Percentiles rank a stretch among this genome's conserved stretches.
Evolutionary conservation across 352 stramenopile genomes (phyloP).

Genomic region (Pythium aquatile): DNA sequence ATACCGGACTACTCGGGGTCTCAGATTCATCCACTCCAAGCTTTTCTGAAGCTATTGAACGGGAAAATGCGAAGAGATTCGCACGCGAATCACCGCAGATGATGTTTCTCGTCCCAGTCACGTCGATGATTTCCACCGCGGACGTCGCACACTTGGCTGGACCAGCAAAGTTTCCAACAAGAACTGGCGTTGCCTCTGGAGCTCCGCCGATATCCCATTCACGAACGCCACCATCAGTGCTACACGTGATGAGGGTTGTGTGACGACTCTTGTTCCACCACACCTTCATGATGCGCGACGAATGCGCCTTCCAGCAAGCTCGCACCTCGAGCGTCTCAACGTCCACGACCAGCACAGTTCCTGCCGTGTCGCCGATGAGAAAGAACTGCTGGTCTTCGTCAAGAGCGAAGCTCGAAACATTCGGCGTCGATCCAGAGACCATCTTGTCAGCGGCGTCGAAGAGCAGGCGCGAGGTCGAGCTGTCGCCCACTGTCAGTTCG

Average conservation of each 20-base stretch:
- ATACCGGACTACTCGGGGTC: slow-evolving; percentile 13
- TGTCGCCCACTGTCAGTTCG: slow-evolving; percentile 32
- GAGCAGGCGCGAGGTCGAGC: slow-evolving; percentile 1
- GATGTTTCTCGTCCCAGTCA: slow-evolving; percentile 42
- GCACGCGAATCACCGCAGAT: slow-evolving; percentile 73
- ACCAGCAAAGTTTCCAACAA: slow-evolving; percentile 51
- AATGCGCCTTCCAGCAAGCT: slow-evolving; percentile 49
- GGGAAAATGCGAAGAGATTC: slow-evolving; percentile 64
- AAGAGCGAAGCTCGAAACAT: slow-evolving; percentile 28
- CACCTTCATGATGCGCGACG: slow-evolving; percentile 68
- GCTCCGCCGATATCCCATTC: slow-evolving; percentile 46
- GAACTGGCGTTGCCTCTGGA: slow-evolving; percentile 14
- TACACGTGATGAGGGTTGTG: slow-evolving; percentile 58
- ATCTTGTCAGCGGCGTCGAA: slow-evolving; percentile 21
- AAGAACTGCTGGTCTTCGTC: slow-evolving; percentile 38
- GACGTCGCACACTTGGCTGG: slow-evolving; percentile 60
- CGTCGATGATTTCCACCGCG: slow-evolving; percentile 50
- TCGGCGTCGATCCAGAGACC: slow-evolving; percentile 5
- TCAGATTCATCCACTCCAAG: neutral
- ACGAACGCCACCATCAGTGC: slow-evolving; percentile 50
- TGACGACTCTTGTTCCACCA: slow-evolving; percentile 45
- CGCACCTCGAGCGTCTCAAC: slow-evolving; percentile 31
- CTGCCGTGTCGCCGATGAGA: slow-evolving; percentile 54
- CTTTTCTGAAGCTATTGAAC: slow-evolving; percentile 22
- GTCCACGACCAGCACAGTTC: slow-evolving; percentile 52